Evolutionary conservation across 805 yeast genomes (phyloP), one percentile per base, ranked within the genome.

Genomic region (Candida schatavii): DNA sequence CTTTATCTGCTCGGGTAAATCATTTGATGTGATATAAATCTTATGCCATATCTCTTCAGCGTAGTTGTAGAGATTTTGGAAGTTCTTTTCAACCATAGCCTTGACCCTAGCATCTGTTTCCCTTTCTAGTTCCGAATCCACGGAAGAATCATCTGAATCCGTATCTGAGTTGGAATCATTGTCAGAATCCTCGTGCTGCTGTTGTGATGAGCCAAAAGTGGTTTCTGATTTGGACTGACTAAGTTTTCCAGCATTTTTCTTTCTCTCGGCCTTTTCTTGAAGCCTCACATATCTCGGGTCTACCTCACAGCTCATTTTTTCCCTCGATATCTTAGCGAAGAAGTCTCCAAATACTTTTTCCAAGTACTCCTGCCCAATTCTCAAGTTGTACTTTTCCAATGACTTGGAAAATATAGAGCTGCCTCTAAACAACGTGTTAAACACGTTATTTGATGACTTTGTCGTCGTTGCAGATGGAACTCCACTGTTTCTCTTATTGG

Each of bases 331-430:
- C 29, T 71, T 69, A 15, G 74, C 66, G 9, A 89, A 76, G 47
- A 87, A 78, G n/a, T 73, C 73, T 0, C 93, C 89, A 41, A 91
- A 72, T 3, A 86, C 79, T 48, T 76, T 76, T 43, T 83, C 85
- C 26, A 93, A 58, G 54, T 87, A 88, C 45, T 83, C 89, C 45
- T 78, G 83, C 0, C 98, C 98, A 15, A 84, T 71, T 52, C 91
- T 68, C 31, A 83, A 72, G 56, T 85, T 82, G 55, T 81, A 88
- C 45, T 77, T 72, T 53, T 91, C 99, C 41, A 90, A 59, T 0
- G 96, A 74, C 56, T 87, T 87, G 0, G 96, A 83, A 46, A 93
- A 70, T 3, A 91, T 72, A 1, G 96, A 81, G 43, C 88, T 85
- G 0, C 97, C 96, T 50, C 99, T 72, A 55, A 91, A 91, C 13